Evolutionary conservation across 169 alveolate genomes (phyloP).

Genomic region (Amoebophrya sp.): DNA sequence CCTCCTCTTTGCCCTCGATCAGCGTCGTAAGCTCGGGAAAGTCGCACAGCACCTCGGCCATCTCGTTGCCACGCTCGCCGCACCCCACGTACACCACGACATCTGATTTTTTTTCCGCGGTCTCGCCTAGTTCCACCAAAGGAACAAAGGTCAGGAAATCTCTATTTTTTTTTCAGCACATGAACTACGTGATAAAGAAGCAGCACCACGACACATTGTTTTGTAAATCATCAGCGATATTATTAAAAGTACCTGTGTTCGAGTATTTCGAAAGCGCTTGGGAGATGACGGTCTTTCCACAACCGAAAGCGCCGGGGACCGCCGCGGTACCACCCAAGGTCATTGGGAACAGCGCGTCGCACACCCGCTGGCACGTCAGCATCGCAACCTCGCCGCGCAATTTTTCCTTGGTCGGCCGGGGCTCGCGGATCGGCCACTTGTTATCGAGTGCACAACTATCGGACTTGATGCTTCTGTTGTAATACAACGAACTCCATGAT

Average conservation of each 20-base stretch:
- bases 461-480: too few relatives aligned
- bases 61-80: constrained; percentile 99
- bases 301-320: constrained; percentile 99
- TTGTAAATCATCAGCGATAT: not conserved
- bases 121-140: too few relatives aligned
- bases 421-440: constrained; percentile 98
- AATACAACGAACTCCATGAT: too few relatives aligned
- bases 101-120: too few relatives aligned
- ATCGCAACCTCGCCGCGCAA: constrained; percentile 84
- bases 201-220: not conserved
- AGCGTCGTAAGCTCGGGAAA: constrained; percentile 95
- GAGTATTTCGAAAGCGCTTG: constrained; percentile 51
- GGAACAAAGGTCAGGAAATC: too few relatives aligned
- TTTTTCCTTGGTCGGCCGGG: constrained; percentile 92
- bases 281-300: constrained; percentile 98
- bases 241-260: constrained; percentile 36
- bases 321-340: constrained; percentile 97
- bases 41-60: constrained; percentile 98
- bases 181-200: not conserved
- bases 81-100: constrained; percentile 83
- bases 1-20: constrained; percentile 75
- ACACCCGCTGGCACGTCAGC: constrained; percentile 94
- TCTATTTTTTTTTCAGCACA: too few relatives aligned
- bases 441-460: too few relatives aligned
- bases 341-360: constrained; percentile 91